phyloP scores from a whole-genome alignment of 1,139 yeast species.

The Fermentozyma sake region DNA sequence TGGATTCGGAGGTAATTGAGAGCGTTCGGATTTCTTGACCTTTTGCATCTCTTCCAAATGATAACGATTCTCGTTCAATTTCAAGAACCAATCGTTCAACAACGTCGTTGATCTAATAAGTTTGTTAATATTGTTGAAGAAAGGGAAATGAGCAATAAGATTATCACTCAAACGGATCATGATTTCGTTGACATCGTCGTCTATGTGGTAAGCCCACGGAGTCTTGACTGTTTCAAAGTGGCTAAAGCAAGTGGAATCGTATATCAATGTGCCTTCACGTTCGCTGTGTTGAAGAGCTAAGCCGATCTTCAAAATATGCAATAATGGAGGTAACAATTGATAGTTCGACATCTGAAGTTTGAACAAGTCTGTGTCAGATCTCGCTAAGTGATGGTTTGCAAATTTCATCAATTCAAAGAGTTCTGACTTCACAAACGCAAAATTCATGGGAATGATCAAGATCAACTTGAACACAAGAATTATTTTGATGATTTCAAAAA shows the following conservation, averaged over 20 bases:
- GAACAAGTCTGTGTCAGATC: constrained; percentile 21
- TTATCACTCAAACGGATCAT: constrained; percentile 21
- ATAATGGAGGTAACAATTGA: constrained; percentile 31
- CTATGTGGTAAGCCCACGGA: no score
- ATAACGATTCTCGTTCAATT: constrained; percentile 16
- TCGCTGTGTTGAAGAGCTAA: constrained; percentile 16
- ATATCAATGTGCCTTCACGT: constrained; percentile 1
- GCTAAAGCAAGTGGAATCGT: no score
- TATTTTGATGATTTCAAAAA: constrained; percentile 16
- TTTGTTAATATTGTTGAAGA: constrained; percentile 27
- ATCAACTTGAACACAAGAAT: constrained; percentile 30
- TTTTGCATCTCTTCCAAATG: constrained; percentile 4
- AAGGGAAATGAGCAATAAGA: constrained; percentile 24
- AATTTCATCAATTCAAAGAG: constrained; percentile 18
- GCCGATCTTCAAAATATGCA: constrained; percentile 29
- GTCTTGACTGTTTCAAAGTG: no score
- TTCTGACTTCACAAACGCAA: constrained; percentile 17
- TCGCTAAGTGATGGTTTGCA: constrained; percentile 19
- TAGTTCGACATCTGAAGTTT: constrained; percentile 31
- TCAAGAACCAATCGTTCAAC: constrained; percentile 26
- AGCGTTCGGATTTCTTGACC: constrained; percentile 2
- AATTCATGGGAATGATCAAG: constrained; percentile 23
- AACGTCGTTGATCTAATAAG: constrained; percentile 21
- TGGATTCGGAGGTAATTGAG: no score
- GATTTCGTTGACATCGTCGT: constrained; percentile 3